Percentiles rank a stretch among this genome's conserved stretches.
Evolutionary conservation across 1,139 yeast genomes (phyloP).

Genomic region (Tardiomyces depauwii): DNA sequence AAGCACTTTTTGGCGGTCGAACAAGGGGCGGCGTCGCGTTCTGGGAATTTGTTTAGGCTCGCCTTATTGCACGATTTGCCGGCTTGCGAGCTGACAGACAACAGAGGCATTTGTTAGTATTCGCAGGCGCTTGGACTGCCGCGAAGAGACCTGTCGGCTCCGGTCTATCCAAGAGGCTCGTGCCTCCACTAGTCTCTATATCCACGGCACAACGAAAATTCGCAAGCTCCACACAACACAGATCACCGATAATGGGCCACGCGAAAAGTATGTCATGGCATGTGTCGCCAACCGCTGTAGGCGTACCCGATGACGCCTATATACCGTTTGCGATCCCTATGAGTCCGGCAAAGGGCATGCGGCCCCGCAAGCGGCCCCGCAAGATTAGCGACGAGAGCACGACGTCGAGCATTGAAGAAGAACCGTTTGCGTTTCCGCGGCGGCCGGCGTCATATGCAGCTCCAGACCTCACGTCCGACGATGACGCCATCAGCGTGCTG

Average conservation of each 20-base stretch:
- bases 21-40: too few relatives aligned
- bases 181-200: too few relatives aligned
- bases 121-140: too few relatives aligned
- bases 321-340: neutral
- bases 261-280: slow-evolving; percentile 11
- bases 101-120: too few relatives aligned
- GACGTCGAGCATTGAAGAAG: neutral
- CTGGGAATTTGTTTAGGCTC: too few relatives aligned
- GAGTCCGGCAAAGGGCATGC: neutral
- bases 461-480: neutral
- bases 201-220: too few relatives aligned
- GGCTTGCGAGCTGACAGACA: too few relatives aligned
- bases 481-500: neutral
- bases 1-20: too few relatives aligned
- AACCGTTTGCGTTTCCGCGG: neutral
- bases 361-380: neutral
- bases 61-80: too few relatives aligned
- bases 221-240: too few relatives aligned
- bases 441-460: neutral
- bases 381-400: neutral
- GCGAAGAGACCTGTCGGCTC: too few relatives aligned
- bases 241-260: slow-evolving; percentile 7
- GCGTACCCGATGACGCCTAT: neutral
- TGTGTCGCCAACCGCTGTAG: slow-evolving; percentile 2
- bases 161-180: too few relatives aligned